Conservation (phyloP, 2,329 filamentous ascomycete genomes). For the Arthrinium puccinioides region DNA sequence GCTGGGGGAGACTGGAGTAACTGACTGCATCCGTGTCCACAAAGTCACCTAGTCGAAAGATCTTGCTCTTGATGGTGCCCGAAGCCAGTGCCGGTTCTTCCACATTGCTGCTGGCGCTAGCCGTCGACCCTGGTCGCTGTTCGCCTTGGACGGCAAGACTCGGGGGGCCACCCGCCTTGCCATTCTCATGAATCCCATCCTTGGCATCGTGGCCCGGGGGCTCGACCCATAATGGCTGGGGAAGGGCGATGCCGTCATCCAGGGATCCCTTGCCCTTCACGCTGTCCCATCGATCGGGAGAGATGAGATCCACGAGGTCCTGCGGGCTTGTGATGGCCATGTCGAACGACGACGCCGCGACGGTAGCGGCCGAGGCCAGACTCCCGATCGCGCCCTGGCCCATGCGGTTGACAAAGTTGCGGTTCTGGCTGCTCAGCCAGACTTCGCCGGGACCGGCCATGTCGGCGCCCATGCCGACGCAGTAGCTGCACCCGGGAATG, state of each 20-base stretch:
- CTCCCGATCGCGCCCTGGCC: conserved; percentile 34
- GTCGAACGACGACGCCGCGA: conserved; percentile 36
- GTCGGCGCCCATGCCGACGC: conserved; percentile 34
- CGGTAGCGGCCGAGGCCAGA: conserved; percentile 34
- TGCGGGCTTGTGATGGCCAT: conserved; percentile 33
- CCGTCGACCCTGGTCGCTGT: too few relatives aligned
- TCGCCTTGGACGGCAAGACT: background rate
- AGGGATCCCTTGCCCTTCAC: conserved; percentile 11
- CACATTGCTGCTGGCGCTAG: background rate
- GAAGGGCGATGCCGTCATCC: background rate
- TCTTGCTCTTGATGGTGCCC: conserved; percentile 21
- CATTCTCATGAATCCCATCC: background rate
- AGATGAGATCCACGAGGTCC: conserved; percentile 19
- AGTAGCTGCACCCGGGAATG: conserved; percentile 34
- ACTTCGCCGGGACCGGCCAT: conserved; percentile 30
- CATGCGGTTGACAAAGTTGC: conserved; percentile 39
- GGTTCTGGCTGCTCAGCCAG: conserved; percentile 37
- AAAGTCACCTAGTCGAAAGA: conserved; percentile 33
- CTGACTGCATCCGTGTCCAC: conserved; percentile 30
- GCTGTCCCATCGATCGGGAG: conserved; percentile 7
- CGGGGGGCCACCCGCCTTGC: too few relatives aligned
- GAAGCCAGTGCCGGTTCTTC: background rate
- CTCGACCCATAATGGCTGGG: conserved; percentile 6
- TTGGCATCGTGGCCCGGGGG: background rate
- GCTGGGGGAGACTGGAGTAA: background rate